Base-by-base conservation (phyloP, 306 rosid genomes). In the Gastrolobium villosum region DNA sequence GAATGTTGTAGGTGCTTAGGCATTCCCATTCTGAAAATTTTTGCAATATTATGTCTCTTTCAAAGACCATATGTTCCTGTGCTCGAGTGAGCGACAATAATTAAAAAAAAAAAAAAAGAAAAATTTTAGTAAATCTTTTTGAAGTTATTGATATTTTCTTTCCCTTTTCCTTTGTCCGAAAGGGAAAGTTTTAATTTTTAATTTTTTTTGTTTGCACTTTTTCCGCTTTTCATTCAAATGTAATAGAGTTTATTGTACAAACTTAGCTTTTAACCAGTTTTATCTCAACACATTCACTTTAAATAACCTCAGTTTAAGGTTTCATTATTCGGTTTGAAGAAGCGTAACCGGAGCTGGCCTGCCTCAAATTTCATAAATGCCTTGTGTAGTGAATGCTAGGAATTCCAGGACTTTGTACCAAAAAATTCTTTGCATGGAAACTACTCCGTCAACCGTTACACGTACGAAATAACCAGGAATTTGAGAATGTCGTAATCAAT, bases 1-100 rank as follows among this genome's bases (percentile, higher is more conserved):
- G 89, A 81, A 70, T 62, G 5, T 64, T 69, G 76, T 66, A 75
- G 74, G 48, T 72, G 40, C 64, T 50, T 44, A 26, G 37, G 48
- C 40, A 36, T 70, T 14, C 75, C 30, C 41, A 56, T 74, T 74
- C 64, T 46, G 76, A 74, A 74, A 37, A 6, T 1, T 28, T 65
- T 69, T 76, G 82, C 43, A 52, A 62, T 50, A 57, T 59, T 69
- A 6, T 59, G 39, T 41, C 62, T 54, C 49, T 45, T 77, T 70
- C 7, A 7, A 67, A 50, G 31, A 20, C 26, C 52, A 9, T 48
- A 8, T 56, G 46, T 66, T 31, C 14, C 7, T 61, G 52, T 55
- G 7, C 60, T 36, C 0, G 63, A 62, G 40, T 75, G 30, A 71
- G 40, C 40, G 15, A 41, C 50, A 6, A 36, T 62, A 11, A 40